Evolutionary conservation across 495 filamentous ascomycete species (phyloP).

Genomic region (Tuber brumale): DNA sequence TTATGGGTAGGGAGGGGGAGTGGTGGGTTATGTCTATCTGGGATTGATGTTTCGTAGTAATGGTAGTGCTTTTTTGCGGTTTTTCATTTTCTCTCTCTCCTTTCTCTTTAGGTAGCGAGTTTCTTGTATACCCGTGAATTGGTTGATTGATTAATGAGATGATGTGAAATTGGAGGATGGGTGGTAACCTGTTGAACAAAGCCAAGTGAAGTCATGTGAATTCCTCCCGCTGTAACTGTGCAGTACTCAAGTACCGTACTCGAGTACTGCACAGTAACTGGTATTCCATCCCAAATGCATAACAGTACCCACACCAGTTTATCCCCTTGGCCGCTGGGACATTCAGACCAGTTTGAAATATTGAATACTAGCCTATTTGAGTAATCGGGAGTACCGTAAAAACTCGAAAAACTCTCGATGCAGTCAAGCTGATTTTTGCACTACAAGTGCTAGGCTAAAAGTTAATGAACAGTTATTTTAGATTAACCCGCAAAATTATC

Average conservation of each 20-base stretch:
- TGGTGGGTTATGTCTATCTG: background rate
- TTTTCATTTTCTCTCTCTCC: background rate
- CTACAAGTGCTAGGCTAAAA: too few species aligned
- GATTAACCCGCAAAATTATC: too few species aligned
- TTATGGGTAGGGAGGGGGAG: conserved; percentile 40
- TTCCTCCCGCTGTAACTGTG: background rate
- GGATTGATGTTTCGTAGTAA: conserved; percentile 1
- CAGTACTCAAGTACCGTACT: too few species aligned
- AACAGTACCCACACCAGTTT: too few species aligned
- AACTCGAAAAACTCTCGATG: too few species aligned
- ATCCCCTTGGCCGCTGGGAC: too few species aligned
- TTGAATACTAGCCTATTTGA: too few species aligned
- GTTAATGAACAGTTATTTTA: too few species aligned
- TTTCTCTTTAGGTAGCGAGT: background rate
- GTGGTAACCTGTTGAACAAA: background rate
- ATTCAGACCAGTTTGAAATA: too few species aligned
- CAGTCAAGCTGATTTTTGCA: too few species aligned
- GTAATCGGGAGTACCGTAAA: too few species aligned
- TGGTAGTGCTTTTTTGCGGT: background rate
- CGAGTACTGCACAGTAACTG: background rate
- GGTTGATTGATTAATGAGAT: background rate
- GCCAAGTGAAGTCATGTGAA: background rate
- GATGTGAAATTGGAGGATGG: background rate
- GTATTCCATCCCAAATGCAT: too few species aligned
- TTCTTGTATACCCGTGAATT: background rate